phyloP scores from a whole-genome alignment of 257 asterid genomes.

The Solanum dulcamara region DNA sequence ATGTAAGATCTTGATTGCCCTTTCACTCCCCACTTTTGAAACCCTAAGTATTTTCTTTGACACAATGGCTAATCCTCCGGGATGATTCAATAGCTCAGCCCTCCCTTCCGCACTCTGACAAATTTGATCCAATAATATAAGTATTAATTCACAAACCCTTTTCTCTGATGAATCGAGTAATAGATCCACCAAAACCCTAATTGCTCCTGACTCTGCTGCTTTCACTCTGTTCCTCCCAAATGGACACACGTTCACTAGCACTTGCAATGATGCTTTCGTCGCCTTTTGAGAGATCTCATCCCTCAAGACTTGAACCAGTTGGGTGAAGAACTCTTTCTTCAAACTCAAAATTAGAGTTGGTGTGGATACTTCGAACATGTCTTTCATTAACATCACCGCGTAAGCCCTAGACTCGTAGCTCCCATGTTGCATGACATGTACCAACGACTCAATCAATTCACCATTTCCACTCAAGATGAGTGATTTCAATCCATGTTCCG shows the following conservation, averaged over 20 bases:
- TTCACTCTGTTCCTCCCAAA: conserved; percentile 49
- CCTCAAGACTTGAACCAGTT: conserved; percentile 23
- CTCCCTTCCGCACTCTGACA: conserved; percentile 89
- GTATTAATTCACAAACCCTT: conserved; percentile 34
- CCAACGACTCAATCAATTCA: conserved; percentile 33
- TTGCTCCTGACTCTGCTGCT: conserved; percentile 48
- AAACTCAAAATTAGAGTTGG: conserved; percentile 16
- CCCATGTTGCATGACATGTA: conserved; percentile 32
- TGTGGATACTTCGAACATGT: conserved; percentile 18
- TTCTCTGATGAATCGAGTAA: conserved; percentile 34
- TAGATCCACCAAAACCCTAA: conserved; percentile 27
- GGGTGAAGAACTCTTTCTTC: conserved; percentile 23
- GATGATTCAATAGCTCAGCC: conserved; percentile 54
- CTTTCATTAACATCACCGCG: conserved; percentile 35
- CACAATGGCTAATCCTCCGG: conserved; percentile 66
- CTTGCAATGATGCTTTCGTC: conserved; percentile 31
- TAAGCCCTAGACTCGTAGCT: conserved; percentile 54
- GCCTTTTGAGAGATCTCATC: conserved; percentile 44
- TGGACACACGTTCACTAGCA: conserved; percentile 29
- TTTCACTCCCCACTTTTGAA: conserved; percentile 51
- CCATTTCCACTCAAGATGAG: background rate
- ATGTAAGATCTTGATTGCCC: conserved; percentile 48
- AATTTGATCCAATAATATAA: conserved; percentile 37
- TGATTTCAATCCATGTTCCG: conserved; percentile 38
- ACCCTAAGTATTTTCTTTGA: conserved; percentile 81